A percentile compares a stretch with the other conserved stretches of the same genome.
Evolutionary conservation across 352 stramenopile genomes (phyloP).

Genomic region (Phytophthora foliorum): DNA sequence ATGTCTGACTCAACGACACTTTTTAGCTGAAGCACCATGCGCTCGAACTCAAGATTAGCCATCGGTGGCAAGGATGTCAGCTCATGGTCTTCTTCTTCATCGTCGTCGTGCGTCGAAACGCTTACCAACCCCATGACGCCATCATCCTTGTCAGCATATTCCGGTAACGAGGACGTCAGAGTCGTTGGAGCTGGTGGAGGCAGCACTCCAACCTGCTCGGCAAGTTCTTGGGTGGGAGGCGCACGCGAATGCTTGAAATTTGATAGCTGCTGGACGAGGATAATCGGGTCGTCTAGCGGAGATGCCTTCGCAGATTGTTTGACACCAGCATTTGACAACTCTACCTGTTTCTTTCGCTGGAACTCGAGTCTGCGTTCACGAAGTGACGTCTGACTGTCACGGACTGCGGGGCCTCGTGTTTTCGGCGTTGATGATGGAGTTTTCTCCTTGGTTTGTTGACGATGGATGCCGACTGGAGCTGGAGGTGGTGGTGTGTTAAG

Average conservation of each 20-base stretch:
- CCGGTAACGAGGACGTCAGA: slow-evolving; percentile 12
- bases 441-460: slow-evolving; percentile 24
- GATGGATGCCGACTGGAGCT: slow-evolving; percentile 19
- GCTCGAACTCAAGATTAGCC: slow-evolving; percentile 74
- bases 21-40: slow-evolving; percentile 81
- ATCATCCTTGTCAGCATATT: slow-evolving; percentile 21
- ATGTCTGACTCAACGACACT: slow-evolving; percentile 57
- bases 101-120: slow-evolving; percentile 7
- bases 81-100: slow-evolving; percentile 29
- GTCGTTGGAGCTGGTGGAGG: slow-evolving; percentile 36
- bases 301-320: slow-evolving; percentile 15
- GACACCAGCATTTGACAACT: slow-evolving; percentile 10
- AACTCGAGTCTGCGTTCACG: slow-evolving; percentile 39
- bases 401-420: slow-evolving; percentile 5
- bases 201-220: slow-evolving; percentile 6
- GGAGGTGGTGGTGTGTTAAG: slow-evolving; percentile 23
- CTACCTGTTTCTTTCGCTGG: slow-evolving; percentile 52
- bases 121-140: neutral
- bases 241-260: slow-evolving; percentile 30
- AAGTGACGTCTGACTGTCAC: slow-evolving; percentile 23
- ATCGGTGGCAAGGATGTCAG: slow-evolving; percentile 27
- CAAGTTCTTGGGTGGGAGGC: slow-evolving; percentile 1
- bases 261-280: slow-evolving; percentile 78
- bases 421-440: slow-evolving; percentile 16
- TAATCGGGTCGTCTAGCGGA: slow-evolving; percentile 72